These are phyloP conservation scores for Malassezia obtusa DNA, from an alignment of 1,284 basidiomycete genomes.

Conservation along the genomic window DNA sequence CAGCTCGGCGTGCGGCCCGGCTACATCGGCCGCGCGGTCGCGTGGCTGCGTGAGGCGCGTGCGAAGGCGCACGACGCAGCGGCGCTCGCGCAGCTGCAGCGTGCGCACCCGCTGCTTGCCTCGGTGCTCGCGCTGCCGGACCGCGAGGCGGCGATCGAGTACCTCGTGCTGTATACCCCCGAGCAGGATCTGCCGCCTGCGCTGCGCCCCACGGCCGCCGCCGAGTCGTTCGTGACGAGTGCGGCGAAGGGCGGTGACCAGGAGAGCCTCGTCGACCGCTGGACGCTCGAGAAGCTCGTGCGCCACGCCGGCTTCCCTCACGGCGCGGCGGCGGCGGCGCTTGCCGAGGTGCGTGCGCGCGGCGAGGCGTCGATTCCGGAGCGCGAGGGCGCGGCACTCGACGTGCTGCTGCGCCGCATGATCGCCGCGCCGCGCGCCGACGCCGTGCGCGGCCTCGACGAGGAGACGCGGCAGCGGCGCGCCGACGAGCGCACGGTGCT, in stretches of 20 bases:
- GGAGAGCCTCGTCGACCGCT: slow-evolving; percentile 58
- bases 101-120: slow-evolving; percentile 26
- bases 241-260: slow-evolving; percentile 54
- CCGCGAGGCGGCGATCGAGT: slow-evolving; percentile 62
- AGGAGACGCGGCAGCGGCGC: slow-evolving; percentile 1
- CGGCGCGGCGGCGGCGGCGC: slow-evolving; percentile 59
- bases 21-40: slow-evolving; percentile 30
- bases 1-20: slow-evolving; percentile 41
- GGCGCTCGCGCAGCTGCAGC: slow-evolving; percentile 7
- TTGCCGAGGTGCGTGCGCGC: slow-evolving; percentile 24
- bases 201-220: slow-evolving; percentile 55
- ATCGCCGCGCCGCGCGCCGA: background rate
- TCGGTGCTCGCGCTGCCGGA: slow-evolving; percentile 33
- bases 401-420: slow-evolving; percentile 23
- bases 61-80: slow-evolving; percentile 17
- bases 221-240: slow-evolving; percentile 58
- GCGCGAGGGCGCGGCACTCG: slow-evolving; percentile 26
- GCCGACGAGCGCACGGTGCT: slow-evolving; percentile 63
- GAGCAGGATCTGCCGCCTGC: slow-evolving; percentile 63
- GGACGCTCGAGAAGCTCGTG: slow-evolving; percentile 71
- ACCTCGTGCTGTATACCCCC: slow-evolving; percentile 63
- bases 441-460: background rate
- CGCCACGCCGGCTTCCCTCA: slow-evolving; percentile 76
- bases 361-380: background rate
- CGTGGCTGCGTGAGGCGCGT: slow-evolving; percentile 33